phyloP scores from a whole-genome alignment of 2,329 filamentous ascomycete genomes.

The Xylariaceae sp. region DNA sequence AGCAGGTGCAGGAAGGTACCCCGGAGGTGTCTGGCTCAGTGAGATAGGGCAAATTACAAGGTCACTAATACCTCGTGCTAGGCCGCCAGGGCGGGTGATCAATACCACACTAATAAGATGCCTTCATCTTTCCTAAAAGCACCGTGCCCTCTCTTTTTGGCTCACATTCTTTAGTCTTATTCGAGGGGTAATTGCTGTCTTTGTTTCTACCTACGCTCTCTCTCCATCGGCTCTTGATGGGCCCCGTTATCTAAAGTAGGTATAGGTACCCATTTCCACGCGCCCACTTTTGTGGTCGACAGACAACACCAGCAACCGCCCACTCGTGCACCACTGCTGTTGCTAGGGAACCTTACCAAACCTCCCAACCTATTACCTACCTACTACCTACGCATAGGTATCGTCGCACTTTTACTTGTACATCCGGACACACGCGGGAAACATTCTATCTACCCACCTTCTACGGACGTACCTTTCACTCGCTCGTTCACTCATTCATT shows the following conservation, averaged over 20 bases:
- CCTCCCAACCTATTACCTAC: too few relatives aligned
- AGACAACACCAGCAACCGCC: slow-evolving; percentile 5
- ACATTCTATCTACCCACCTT: too few relatives aligned
- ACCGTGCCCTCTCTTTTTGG: slow-evolving; percentile 1
- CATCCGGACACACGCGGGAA: neutral
- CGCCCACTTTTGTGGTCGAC: neutral
- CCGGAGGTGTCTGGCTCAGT: too few relatives aligned
- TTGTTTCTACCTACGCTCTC: neutral
- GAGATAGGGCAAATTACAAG: too few relatives aligned
- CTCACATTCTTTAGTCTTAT: slow-evolving; percentile 10
- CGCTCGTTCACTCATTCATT: neutral
- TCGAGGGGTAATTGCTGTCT: slow-evolving; percentile 15
- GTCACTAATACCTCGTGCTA: too few relatives aligned
- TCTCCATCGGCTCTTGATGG: slow-evolving; percentile 11
- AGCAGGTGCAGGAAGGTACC: too few relatives aligned
- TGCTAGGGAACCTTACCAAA: too few relatives aligned
- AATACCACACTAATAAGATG: neutral
- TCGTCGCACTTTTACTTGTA: too few relatives aligned
- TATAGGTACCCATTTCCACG: neutral
- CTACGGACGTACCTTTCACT: neutral
- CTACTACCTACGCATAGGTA: too few relatives aligned
- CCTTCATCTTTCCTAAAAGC: slow-evolving; percentile 25
- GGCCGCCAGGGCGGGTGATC: neutral
- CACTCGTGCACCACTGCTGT: neutral
- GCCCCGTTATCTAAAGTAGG: too few relatives aligned